phyloP scores from a whole-genome alignment of 202 grass and related monocot genomes.

The Hordeum pubiflorum region DNA sequence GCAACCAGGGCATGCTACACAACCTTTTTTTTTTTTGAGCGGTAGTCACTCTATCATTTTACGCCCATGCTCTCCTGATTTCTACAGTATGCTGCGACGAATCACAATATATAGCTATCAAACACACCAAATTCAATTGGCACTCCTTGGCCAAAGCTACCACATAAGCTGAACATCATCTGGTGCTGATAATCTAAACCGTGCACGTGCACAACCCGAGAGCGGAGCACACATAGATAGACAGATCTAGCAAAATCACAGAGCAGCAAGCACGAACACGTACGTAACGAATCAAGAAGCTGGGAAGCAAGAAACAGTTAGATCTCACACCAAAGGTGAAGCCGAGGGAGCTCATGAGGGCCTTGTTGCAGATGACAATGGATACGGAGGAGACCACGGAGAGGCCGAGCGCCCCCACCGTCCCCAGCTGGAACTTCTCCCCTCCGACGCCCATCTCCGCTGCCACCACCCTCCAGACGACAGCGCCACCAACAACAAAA shows the following conservation, averaged over 20 bases:
- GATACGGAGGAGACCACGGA: conserved; percentile 91
- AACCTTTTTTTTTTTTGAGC: not conserved
- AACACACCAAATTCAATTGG: not conserved
- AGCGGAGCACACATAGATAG: not conserved
- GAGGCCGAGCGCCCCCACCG: conserved; percentile 77
- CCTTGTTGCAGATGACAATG: conserved; percentile 96
- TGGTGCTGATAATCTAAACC: not conserved
- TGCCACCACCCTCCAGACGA: conserved; percentile 11
- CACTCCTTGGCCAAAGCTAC: not conserved
- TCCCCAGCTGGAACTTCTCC: conserved; percentile 82
- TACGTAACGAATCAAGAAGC: not conserved
- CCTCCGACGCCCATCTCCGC: conserved; percentile 49
- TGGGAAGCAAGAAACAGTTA: conserved; percentile 23
- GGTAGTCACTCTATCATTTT: not conserved
- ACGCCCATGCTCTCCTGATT: not conserved
- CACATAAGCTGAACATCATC: not conserved
- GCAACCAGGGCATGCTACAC: conserved; percentile 6
- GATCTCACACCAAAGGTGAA: conserved; percentile 83
- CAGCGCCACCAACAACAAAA: not conserved
- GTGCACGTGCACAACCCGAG: not conserved
- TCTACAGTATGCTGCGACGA: not conserved
- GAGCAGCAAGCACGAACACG: not conserved
- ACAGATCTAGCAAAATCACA: conserved; percentile 13
- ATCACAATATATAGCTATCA: not conserved
- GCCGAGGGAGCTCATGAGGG: conserved; percentile 81